These are phyloP conservation scores for Drosera capensis DNA, from an alignment of 148 eudicot genomes.

Conservation along the genomic window DNA sequence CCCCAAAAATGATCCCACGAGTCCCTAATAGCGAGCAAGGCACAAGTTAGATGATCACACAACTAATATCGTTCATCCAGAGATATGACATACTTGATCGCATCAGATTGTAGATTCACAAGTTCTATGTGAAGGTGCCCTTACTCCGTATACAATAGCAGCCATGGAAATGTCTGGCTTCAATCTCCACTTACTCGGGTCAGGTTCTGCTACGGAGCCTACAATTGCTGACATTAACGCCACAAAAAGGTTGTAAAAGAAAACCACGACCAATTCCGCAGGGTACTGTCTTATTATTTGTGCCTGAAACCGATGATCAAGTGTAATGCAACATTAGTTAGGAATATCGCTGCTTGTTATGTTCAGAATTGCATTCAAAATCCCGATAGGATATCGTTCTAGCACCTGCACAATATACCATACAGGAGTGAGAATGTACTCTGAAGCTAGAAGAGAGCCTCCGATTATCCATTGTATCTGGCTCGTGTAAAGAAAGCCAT, in stretches of 20 bases:
- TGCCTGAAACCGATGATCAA: slow-evolving; percentile 16
- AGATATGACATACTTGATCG: no score
- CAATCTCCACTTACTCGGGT: slow-evolving; percentile 34
- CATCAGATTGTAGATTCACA: neutral
- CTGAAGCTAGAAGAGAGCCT: slow-evolving; percentile 43
- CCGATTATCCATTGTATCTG: slow-evolving; percentile 41
- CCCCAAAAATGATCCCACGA: slow-evolving; percentile 32
- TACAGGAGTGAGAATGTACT: slow-evolving; percentile 54
- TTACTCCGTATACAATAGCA: slow-evolving; percentile 46
- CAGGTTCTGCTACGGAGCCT: slow-evolving; percentile 24
- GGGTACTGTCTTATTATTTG: slow-evolving; percentile 58
- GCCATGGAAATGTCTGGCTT: slow-evolving; percentile 39
- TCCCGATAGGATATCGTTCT: neutral
- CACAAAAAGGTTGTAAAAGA: slow-evolving; percentile 42
- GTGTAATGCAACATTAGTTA: neutral
- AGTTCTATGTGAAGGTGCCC: slow-evolving; percentile 2
- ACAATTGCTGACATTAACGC: slow-evolving; percentile 30
- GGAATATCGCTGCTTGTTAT: neutral
- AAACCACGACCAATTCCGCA: slow-evolving; percentile 44
- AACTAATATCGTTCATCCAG: neutral
- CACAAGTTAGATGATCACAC: neutral
- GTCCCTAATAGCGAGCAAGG: slow-evolving; percentile 13
- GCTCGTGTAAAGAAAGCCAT: slow-evolving; percentile 9
- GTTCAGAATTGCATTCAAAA: neutral
- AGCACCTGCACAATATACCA: slow-evolving; percentile 84